Percentiles rank a stretch among this genome's conserved stretches.
Evolutionary conservation across 225 moss, liverwort and hornwort species (phyloP).

Genomic region (Climacium dendroides): DNA sequence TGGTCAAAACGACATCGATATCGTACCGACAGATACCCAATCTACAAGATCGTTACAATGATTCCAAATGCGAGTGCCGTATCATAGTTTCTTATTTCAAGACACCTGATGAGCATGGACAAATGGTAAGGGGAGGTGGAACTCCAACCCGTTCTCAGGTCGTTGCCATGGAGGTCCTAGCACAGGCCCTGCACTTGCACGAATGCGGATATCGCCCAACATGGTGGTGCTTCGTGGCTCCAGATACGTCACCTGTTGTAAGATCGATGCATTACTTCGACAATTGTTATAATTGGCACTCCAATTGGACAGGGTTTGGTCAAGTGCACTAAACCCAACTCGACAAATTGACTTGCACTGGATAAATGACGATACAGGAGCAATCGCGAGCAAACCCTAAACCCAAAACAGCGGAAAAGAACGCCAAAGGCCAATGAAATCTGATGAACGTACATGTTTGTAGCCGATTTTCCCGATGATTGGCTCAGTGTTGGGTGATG

Average conservation of each 20-base stretch:
- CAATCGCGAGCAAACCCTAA: not conserved
- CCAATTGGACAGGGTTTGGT: not conserved
- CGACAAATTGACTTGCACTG: not conserved
- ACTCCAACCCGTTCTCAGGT: constrained; percentile 80
- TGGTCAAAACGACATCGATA: not conserved
- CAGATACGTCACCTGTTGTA: constrained; percentile 65
- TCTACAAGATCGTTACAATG: not conserved
- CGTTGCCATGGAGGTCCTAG: constrained; percentile 98
- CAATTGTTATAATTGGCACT: not conserved
- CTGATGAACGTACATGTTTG: constrained; percentile 34
- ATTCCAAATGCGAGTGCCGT: not conserved
- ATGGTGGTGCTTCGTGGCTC: constrained; percentile 62
- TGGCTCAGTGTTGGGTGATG: constrained; percentile 56
- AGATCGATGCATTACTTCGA: not conserved
- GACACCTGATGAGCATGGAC: not conserved
- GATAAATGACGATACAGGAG: not conserved
- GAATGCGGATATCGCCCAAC: constrained; percentile 48
- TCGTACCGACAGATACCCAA: not conserved
- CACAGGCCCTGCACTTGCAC: constrained; percentile 70
- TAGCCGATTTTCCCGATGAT: constrained; percentile 49
- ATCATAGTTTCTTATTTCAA: not conserved
- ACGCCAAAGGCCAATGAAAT: not conserved
- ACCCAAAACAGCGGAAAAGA: not conserved
- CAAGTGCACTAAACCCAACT: not conserved
- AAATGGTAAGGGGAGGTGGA: not conserved